phyloP scores from a whole-genome alignment of 2,329 filamentous ascomycete species.

The Fusarium chuoi region DNA sequence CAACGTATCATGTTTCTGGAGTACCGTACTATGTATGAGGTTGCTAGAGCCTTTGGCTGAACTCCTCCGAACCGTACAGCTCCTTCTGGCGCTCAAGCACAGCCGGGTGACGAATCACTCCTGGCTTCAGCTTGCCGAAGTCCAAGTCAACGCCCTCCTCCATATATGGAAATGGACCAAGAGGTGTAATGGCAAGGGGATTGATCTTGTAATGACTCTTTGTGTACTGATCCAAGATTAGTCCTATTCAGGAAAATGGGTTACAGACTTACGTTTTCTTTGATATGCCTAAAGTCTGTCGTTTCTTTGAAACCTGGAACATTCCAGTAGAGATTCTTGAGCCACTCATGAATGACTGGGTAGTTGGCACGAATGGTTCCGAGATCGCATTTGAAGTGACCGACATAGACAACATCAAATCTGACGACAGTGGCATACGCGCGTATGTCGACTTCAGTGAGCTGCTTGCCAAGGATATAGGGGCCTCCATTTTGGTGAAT shows the following conservation, averaged over 20 bases:
- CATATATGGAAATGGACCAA: constrained; percentile 42
- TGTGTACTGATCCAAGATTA: constrained; percentile 32
- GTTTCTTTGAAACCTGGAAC: constrained; percentile 59
- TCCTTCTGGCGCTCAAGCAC: constrained; percentile 39
- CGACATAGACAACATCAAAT: constrained; percentile 75
- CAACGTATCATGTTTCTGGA: fast-evolving
- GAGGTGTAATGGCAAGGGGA: constrained; percentile 42
- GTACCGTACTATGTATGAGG: fast-evolving
- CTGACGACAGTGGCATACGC: constrained; percentile 73
- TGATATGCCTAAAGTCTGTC: constrained; percentile 74
- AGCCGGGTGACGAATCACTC: constrained; percentile 36
- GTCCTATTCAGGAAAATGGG: background rate
- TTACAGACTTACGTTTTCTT: constrained; percentile 60
- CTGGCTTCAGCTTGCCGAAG: constrained; percentile 35
- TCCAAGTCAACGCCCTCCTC: constrained; percentile 36
- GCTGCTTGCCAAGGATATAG: constrained; percentile 70
- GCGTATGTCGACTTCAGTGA: constrained; percentile 76
- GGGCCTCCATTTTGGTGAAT: constrained; percentile 57
- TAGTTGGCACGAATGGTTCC: constrained; percentile 72
- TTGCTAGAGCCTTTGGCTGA: background rate
- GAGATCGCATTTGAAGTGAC: constrained; percentile 73
- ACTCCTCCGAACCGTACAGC: constrained; percentile 18
- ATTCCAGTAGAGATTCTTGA: constrained; percentile 78
- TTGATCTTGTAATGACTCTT: constrained; percentile 44
- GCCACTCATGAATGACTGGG: constrained; percentile 74